Percentiles rank a stretch among this genome's conserved stretches.
Evolutionary conservation across 208 protist species (phyloP).

Genomic region (Crithidia sp.): DNA sequence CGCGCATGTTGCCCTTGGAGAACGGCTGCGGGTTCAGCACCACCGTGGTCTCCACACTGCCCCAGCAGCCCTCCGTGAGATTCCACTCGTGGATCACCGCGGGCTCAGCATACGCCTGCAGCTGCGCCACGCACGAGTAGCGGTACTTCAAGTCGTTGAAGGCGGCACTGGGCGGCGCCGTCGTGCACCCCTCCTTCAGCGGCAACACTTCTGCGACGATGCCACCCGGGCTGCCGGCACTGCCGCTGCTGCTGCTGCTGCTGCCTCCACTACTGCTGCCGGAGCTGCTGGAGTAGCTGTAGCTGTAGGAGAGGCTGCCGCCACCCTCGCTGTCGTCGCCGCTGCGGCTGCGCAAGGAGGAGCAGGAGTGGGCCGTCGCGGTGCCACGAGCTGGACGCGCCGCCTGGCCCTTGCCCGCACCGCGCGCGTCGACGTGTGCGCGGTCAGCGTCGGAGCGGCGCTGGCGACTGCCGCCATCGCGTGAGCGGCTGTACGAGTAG

Average conservation of each 20-base stretch:
- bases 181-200: constrained; percentile 54
- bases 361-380: constrained; percentile 30
- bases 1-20: constrained; percentile 79
- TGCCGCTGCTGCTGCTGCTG: constrained; percentile 32
- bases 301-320: constrained; percentile 41
- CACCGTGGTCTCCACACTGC: constrained; percentile 59
- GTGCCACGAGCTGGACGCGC: background rate
- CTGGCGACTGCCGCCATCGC: background rate
- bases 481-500: constrained; percentile 20
- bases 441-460: background rate
- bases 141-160: constrained; percentile 69
- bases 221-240: constrained; percentile 25
- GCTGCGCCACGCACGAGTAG: constrained; percentile 32
- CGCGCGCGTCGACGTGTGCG: background rate
- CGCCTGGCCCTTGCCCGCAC: background rate
- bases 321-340: constrained; percentile 28
- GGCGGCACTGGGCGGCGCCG: constrained; percentile 38
- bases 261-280: background rate
- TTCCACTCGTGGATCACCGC: constrained; percentile 82
- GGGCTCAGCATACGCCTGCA: constrained; percentile 53
- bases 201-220: constrained; percentile 42
- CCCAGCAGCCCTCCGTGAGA: constrained; percentile 63
- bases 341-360: constrained; percentile 32
- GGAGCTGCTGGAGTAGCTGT: constrained; percentile 30
- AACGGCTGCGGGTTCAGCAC: constrained; percentile 72